A percentile compares a stretch with the other conserved stretches of the same genome.
phyloP scores from a whole-genome alignment of 2,329 filamentous ascomycete genomes.

The Ophiocordyceps australis region DNA sequence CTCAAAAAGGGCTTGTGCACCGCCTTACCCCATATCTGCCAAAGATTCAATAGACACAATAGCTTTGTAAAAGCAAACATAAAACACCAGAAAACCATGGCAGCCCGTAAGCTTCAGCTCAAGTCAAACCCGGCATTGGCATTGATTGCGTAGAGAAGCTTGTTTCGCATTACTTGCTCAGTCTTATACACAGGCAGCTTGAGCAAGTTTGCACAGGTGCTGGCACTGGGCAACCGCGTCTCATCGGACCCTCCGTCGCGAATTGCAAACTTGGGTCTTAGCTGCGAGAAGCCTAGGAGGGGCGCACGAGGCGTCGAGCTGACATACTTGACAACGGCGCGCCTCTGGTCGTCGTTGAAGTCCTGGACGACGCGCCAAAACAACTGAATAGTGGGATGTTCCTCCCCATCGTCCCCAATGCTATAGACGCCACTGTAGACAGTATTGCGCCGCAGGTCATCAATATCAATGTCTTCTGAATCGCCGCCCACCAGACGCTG shows the following conservation, averaged over 20 bases:
- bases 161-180: conserved; percentile 48
- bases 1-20: too few species aligned
- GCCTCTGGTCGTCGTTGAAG: conserved; percentile 57
- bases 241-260: conserved; percentile 43
- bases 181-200: conserved; percentile 74
- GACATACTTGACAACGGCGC: conserved; percentile 87
- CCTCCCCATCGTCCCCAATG: conserved; percentile 72
- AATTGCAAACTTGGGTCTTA: conserved; percentile 79
- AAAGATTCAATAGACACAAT: too few species aligned
- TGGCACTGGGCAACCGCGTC: conserved; percentile 79
- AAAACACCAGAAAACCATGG: background rate
- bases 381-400: conserved; percentile 69
- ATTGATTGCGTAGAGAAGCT: conserved; percentile 77
- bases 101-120: conserved; percentile 21
- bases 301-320: conserved; percentile 86
- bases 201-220: conserved; percentile 87
- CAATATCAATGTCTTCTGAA: conserved; percentile 67
- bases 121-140: conserved; percentile 87
- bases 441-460: conserved; percentile 71
- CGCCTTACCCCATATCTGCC: too few species aligned
- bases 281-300: conserved; percentile 69
- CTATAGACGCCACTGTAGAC: conserved; percentile 74
- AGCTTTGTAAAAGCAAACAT: too few species aligned
- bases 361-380: conserved; percentile 83
- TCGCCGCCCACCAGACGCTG: conserved; percentile 88